A percentile compares a stretch with the other conserved stretches of the same genome.
These are phyloP conservation scores for Neurospora tetrasperma DNA, from an alignment of 495 filamentous ascomycete species.

Conservation along the genomic window DNA sequence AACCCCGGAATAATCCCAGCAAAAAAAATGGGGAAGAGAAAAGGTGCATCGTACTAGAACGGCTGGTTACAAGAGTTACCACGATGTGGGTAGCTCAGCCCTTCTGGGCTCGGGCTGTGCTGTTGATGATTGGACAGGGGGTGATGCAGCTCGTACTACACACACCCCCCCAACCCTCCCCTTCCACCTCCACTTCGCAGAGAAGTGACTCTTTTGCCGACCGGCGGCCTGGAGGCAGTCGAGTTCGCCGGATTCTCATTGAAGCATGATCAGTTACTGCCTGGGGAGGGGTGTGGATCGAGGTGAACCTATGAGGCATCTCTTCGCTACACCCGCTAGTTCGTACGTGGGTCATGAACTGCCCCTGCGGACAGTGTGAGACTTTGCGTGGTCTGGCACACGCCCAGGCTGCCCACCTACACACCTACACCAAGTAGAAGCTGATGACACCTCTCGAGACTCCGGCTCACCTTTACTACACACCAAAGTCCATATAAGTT, in stretches of 20 bases:
- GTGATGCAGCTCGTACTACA: background rate
- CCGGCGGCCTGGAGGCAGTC: background rate
- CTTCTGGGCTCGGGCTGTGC: conserved; percentile 2
- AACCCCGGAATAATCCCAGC: background rate
- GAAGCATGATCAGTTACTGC: background rate
- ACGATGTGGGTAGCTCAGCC: conserved; percentile 11
- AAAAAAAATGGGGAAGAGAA: background rate
- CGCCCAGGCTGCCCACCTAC: background rate
- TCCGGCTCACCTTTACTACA: background rate
- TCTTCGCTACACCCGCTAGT: background rate
- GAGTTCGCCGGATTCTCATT: background rate
- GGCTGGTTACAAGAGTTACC: background rate
- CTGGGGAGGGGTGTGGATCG: background rate
- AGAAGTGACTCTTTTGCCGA: background rate
- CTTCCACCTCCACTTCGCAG: background rate
- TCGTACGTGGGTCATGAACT: background rate
- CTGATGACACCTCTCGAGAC: background rate
- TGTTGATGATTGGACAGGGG: background rate
- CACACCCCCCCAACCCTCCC: background rate
- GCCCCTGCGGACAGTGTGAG: background rate
- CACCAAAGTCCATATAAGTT: background rate
- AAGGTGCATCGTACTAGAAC: background rate
- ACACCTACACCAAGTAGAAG: background rate
- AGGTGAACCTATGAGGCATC: background rate
- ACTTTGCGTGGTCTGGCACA: background rate